Evolutionary conservation across 2,329 filamentous ascomycete species (phyloP), one percentile per base, ranked within the genome.

Genomic region (Diaporthe citriasiana): DNA sequence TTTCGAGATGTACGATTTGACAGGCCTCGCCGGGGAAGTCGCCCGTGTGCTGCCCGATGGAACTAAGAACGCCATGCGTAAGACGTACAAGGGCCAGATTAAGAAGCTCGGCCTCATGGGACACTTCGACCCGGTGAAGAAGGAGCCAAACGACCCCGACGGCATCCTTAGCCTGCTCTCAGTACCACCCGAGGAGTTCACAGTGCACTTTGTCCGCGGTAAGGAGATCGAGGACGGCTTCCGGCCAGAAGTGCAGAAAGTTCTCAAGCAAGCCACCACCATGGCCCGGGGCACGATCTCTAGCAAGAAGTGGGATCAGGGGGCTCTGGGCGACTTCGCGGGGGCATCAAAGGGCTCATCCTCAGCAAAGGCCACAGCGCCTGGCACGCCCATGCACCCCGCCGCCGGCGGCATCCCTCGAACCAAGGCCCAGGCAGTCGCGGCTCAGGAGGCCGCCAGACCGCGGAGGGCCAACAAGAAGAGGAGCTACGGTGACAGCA

Each of bases 401-500:
- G 72, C 80, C 66, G 72, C 73, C 74, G 68, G 77, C 47, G 42
- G 76, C 75, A 65, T 82, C 66, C 81, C 80, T 51, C 82, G 85
- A 35, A 78, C 83, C 71, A 87, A 87, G 80, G 80, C 78, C 40
- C 82, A 79, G 63, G 83, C 83, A 53, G 74, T 82, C 30, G 78
- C 82, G 38, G 82, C 81, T n/a, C 82, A 86, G 42, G 87, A 89
- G 72, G 82, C 84, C 15, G 82, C 85, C 51, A 87, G 93, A 71
- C 90, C 92, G 45, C 91, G 92, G 78, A 88, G 93, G 63, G 85
- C 87, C 72, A 88, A 90, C 76, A 94, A 93, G 85, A 95, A 95
- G 86, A 89, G 94, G 63, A 90, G 91, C 76, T 95, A 95, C 80
- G 91, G 92, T 51, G 93, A 95, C 76, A 89, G 87, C 78, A 94